These are phyloP conservation scores for Barnettozyma vustinii DNA, from an alignment of 805 yeast species.

Conservation along the genomic window DNA sequence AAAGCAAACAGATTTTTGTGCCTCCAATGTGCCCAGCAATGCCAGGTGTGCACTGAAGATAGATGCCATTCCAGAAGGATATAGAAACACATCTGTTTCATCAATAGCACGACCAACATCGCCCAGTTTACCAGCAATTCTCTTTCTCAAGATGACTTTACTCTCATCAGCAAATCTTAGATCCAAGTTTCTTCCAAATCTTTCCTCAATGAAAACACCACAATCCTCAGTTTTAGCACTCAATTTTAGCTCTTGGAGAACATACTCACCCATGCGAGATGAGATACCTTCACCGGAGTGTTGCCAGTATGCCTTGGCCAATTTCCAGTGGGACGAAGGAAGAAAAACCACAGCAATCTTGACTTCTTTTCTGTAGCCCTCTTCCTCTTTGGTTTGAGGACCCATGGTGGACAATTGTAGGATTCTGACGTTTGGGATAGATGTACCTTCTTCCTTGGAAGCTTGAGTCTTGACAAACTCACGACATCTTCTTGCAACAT, in stretches of 20 bases:
- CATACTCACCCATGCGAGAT: conserved; percentile 83
- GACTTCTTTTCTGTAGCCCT: conserved; percentile 55
- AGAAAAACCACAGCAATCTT: conserved; percentile 70
- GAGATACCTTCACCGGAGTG: conserved; percentile 97
- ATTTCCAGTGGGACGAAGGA: conserved; percentile 52
- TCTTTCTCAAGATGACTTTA: conserved; percentile 60
- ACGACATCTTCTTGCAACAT: conserved; percentile 79
- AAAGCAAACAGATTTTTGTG: conserved; percentile 74
- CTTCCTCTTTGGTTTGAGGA: conserved; percentile 56
- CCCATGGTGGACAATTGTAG: conserved; percentile 69
- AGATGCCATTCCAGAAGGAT: conserved; percentile 90
- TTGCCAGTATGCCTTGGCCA: conserved; percentile 92
- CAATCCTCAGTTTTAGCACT: conserved; percentile 23
- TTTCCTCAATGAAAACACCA: conserved; percentile 36
- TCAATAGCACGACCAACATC: conserved; percentile 21
- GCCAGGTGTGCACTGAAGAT: conserved; percentile 77
- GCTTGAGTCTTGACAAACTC: conserved; percentile 57
- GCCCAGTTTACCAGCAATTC: conserved; percentile 58
- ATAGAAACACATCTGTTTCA: conserved; percentile 73
- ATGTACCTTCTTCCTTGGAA: conserved; percentile 2
- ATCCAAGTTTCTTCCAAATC: conserved; percentile 87
- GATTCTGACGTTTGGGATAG: conserved; percentile 45
- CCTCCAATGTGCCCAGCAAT: conserved; percentile 29
- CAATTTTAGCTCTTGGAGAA: conserved; percentile 52
- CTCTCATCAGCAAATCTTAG: conserved; percentile 72